Percentiles rank a stretch among this genome's conserved stretches.
phyloP scores from a whole-genome alignment of 192 early-diverging fungal species.

The Gaertneriomyces semiglobifer region DNA sequence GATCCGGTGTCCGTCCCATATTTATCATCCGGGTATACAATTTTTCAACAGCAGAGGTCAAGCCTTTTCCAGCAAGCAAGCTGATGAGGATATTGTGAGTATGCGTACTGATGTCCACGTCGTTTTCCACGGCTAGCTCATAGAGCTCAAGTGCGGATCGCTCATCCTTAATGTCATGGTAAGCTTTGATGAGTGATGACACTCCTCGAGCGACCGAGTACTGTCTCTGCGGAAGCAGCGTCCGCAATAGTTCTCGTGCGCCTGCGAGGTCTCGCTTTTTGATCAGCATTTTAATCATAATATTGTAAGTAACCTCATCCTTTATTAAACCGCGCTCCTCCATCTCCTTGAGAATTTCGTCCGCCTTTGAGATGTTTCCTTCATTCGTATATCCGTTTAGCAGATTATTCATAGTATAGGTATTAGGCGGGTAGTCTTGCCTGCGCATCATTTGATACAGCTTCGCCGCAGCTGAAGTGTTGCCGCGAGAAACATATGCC shows the following conservation, averaged over 20 bases:
- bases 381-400: not conserved
- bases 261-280: not conserved
- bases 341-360: not conserved
- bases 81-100: too few relatives aligned
- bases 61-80: too few relatives aligned
- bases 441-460: slow-evolving; percentile 2
- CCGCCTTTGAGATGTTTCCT: not conserved
- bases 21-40: too few relatives aligned
- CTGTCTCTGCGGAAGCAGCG: not conserved
- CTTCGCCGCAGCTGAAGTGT: not conserved
- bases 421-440: not conserved
- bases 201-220: too few relatives aligned
- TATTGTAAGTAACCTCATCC: not conserved
- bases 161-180: too few relatives aligned
- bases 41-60: too few relatives aligned
- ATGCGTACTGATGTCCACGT: too few relatives aligned
- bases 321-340: not conserved
- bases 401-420: not conserved
- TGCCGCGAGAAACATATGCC: not conserved
- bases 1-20: too few relatives aligned
- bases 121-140: too few relatives aligned
- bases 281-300: not conserved
- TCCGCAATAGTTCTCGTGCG: not conserved
- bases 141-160: too few relatives aligned
- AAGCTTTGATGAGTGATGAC: too few relatives aligned